Base-by-base conservation (phyloP, 192 early-diverging fungal genomes). In the Coemansia sp. region DNA sequence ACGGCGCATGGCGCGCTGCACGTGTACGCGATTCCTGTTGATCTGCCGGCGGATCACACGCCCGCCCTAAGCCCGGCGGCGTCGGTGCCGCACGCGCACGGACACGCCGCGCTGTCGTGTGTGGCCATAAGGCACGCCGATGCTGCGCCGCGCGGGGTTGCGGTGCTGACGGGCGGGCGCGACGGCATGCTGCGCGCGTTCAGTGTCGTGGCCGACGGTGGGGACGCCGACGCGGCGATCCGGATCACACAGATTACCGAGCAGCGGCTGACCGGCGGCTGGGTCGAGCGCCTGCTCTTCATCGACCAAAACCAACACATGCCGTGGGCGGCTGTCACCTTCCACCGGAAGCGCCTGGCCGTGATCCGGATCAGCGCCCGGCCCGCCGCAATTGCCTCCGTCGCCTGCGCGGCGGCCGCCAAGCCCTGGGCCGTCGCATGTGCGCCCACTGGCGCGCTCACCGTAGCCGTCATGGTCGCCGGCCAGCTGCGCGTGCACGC, bases 361-460 rank as follows among this genome's bases (percentile, higher is more conserved):
- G 75, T 90, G 0, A 77, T 82, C n/a, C n/a, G 40, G 90, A 94
- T 54, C 17, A 80, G 84, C 41, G 70, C 68, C 5, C 84, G 84
- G 53, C 75, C 83, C 11, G 83, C 80, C 56, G 80, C 87, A 64
- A 72, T 87, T 58, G 68, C 87, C 27, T 83, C 86, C 2, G 69
- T 90, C 14, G 79, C 66, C 0, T 90, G 90, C 66, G 89, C 89
- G 26, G 90, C 86, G 35, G 88, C 82, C 4, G 78, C 86, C 52
- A 71, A 88, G 22, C 67, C 67, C 15, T 94, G 90, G 90, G n/a
- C n/a, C n/a, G n/a, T n/a, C n/a, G n/a, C n/a, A n/a, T n/a, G n/a
- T n/a, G n/a, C n/a, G n/a, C n/a, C n/a, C n/a, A n/a, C n/a, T n/a
- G n/a, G n/a, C n/a, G n/a, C n/a, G n/a, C n/a, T n/a, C n/a, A n/a